Conservation (phyloP, 495 filamentous ascomycete species). For the Talaromyces proteolyticus region DNA sequence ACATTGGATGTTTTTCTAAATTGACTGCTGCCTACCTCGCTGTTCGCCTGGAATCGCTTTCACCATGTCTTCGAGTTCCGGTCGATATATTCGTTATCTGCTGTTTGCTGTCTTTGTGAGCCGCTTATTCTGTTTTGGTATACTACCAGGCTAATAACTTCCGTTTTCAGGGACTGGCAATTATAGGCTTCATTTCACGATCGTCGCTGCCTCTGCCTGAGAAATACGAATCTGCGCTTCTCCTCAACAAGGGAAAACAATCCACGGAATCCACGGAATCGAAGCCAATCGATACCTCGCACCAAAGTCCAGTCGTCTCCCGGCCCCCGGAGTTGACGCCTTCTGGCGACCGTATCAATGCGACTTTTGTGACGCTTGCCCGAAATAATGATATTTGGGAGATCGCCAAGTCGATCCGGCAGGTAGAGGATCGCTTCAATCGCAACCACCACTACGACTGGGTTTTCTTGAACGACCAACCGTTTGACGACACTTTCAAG, state of each 20-base stretch:
- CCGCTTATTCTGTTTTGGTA: constrained; percentile 5
- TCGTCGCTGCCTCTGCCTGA: constrained; percentile 50
- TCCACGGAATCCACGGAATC: too few species aligned
- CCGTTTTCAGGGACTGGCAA: constrained; percentile 54
- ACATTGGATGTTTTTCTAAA: too few species aligned
- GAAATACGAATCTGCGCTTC: constrained; percentile 18
- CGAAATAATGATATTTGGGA: constrained; percentile 95
- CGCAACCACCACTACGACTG: constrained; percentile 94
- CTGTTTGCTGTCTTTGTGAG: constrained; percentile 81
- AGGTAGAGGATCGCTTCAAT: constrained; percentile 97
- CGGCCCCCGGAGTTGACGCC: constrained; percentile 41
- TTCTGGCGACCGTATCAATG: constrained; percentile 72
- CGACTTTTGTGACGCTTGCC: constrained; percentile 93
- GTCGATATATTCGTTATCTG: constrained; percentile 80
- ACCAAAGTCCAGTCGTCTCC: constrained; percentile 29
- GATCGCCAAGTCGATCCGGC: constrained; percentile 87
- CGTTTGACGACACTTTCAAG: constrained; percentile 85
- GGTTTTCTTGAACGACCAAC: constrained; percentile 94
- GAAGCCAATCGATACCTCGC: too few species aligned
- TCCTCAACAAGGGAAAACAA: constrained; percentile 12
- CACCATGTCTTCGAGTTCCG: constrained; percentile 61
- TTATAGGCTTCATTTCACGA: constrained; percentile 76
- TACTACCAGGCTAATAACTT: too few species aligned
- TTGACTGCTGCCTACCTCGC: background rate
- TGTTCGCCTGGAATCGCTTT: background rate